Percentiles rank a stretch among this genome's conserved stretches.
These are phyloP conservation scores for Aspergillus hiratsukae DNA, from an alignment of 2,329 filamentous ascomycete species.

Conservation along the genomic window DNA sequence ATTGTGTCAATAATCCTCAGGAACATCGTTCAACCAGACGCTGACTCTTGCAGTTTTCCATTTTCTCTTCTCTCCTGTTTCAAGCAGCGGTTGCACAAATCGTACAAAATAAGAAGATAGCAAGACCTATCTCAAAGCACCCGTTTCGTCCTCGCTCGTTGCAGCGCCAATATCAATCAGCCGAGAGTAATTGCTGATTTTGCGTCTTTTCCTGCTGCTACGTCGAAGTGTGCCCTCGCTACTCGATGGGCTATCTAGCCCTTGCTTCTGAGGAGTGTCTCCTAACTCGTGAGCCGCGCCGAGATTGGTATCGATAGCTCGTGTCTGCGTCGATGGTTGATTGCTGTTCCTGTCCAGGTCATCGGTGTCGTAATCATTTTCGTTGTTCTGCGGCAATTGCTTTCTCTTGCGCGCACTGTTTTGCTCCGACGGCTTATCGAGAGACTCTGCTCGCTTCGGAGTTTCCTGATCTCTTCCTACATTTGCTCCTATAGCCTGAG, in stretches of 20 bases:
- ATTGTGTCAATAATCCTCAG: not conserved
- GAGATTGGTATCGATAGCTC: not conserved
- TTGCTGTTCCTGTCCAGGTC: slow-evolving; percentile 6
- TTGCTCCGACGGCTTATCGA: not conserved
- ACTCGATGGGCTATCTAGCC: not conserved
- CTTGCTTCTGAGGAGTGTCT: not conserved
- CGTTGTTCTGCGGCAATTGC: not conserved
- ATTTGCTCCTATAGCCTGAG: not conserved
- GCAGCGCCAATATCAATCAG: slow-evolving; percentile 26
- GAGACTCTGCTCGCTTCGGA: not conserved
- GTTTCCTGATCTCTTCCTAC: slow-evolving; percentile 2
- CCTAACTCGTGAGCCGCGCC: not conserved
- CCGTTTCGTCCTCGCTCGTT: slow-evolving; percentile 18
- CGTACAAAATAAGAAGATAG: not conserved
- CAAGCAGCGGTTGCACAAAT: not conserved
- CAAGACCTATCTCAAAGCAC: not conserved
- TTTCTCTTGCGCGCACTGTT: not conserved
- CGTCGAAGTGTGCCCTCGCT: slow-evolving; percentile 9
- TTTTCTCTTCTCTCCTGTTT: not conserved
- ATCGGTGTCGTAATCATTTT: not conserved
- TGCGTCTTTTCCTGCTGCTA: slow-evolving; percentile 23
- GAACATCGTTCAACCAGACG: not conserved
- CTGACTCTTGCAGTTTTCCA: not conserved
- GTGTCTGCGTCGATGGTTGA: not conserved
- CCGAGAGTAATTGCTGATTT: slow-evolving; percentile 29